A percentile compares a stretch with the other conserved stretches of the same genome.
Conservation (phyloP, 164 flowering plant species). For the Chimonanthus salicifolius region DNA sequence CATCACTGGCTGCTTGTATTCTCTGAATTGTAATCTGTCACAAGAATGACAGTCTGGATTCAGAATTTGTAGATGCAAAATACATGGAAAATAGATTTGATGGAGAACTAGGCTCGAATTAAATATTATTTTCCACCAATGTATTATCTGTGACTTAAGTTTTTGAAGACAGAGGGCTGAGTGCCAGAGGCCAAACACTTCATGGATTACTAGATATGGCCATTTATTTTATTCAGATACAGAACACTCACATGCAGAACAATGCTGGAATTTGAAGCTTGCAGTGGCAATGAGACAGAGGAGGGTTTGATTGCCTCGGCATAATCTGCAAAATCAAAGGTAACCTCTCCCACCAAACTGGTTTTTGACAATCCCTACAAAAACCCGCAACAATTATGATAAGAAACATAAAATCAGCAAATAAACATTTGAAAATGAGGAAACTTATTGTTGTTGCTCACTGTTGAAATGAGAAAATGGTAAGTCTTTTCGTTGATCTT, state of each 20-base stretch:
- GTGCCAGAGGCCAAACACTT: neutral
- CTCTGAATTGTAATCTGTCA: conserved; percentile 69
- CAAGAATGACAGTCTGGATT: conserved; percentile 5
- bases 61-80: neutral
- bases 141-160: neutral
- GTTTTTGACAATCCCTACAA: conserved; percentile 75
- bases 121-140: neutral
- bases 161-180: neutral
- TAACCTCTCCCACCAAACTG: conserved; percentile 68
- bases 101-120: neutral
- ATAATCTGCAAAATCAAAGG: conserved; percentile 70
- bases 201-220: neutral
- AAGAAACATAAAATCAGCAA: neutral
- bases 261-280: conserved; percentile 47
- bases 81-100: neutral
- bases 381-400: conserved; percentile 11
- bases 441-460: conserved; percentile 20
- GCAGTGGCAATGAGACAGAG: conserved; percentile 58
- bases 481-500: conserved; percentile 60
- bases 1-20: conserved; percentile 44
- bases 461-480: conserved; percentile 56
- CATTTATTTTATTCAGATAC: neutral
- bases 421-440: neutral
- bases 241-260: conserved; percentile 61
- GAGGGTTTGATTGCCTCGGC: conserved; percentile 50